Evolutionary conservation across 1,139 yeast genomes (phyloP).

Genomic region (Blastobotrys arbuscula): DNA sequence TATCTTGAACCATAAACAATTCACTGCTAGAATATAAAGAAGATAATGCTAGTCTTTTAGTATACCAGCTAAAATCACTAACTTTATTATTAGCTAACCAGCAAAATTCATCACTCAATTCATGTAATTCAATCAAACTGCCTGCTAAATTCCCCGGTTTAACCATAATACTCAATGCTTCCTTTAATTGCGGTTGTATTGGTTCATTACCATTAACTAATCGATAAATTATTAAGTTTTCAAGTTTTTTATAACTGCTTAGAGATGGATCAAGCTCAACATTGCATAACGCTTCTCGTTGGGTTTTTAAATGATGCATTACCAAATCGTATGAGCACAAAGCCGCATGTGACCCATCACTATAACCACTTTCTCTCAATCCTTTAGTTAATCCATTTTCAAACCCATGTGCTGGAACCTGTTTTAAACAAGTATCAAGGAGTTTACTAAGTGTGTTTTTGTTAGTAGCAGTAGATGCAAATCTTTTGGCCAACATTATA

Average conservation of each 20-base stretch:
- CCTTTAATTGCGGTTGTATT: constrained; percentile 27
- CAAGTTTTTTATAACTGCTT: constrained; percentile 18
- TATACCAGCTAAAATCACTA: constrained; percentile 89
- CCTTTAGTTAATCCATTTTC: constrained; percentile 57
- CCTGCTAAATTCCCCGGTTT: constrained; percentile 47
- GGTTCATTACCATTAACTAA: constrained; percentile 48
- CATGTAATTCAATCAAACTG: constrained; percentile 63
- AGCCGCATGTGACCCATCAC: constrained; percentile 57
- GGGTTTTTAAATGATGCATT: constrained; percentile 54
- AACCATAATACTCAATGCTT: constrained; percentile 51
- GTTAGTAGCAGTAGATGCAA: constrained; percentile 1
- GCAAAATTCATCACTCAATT: constrained; percentile 76
- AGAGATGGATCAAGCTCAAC: constrained; percentile 27
- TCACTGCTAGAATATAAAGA: constrained; percentile 67
- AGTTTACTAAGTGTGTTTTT: neutral
- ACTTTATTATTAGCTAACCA: constrained; percentile 75
- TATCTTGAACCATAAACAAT: constrained; percentile 74
- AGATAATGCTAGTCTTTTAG: constrained; percentile 70
- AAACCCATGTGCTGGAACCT: constrained; percentile 71
- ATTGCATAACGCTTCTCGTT: constrained; percentile 27
- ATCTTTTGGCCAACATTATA: neutral
- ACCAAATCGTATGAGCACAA: constrained; percentile 62
- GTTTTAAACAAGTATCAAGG: constrained; percentile 42
- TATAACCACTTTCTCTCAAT: constrained; percentile 53
- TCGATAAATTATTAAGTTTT: constrained; percentile 50